Evolutionary conservation across 176 grass and related monocot genomes (phyloP).

Genomic region (sorghum (Sorghum bicolor)): DNA sequence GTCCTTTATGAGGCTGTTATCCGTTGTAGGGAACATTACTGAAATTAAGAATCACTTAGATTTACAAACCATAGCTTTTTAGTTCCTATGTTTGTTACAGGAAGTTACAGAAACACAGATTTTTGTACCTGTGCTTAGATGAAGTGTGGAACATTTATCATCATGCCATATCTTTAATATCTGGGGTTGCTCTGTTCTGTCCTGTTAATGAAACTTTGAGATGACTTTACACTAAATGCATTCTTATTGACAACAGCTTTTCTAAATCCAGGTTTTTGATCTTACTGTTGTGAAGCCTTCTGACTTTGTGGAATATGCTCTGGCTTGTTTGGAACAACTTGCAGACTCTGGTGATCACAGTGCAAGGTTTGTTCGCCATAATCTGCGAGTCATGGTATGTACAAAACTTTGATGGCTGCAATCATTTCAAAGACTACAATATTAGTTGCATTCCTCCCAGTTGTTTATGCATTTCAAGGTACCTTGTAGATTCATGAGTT

Average conservation of each 20-base stretch:
- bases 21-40: neutral
- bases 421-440: neutral
- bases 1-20: neutral
- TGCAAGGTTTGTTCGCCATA: constrained; percentile 54
- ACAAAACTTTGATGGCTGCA: constrained; percentile 16
- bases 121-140: constrained; percentile 9
- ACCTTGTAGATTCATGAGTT: neutral
- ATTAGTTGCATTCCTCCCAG: neutral
- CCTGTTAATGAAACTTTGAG: constrained; percentile 25
- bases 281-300: constrained; percentile 73
- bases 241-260: constrained; percentile 28
- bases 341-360: constrained; percentile 60
- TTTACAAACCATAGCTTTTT: neutral
- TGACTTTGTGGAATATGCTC: constrained; percentile 77
- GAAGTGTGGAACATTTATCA: constrained; percentile 11
- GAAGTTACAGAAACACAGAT: neutral
- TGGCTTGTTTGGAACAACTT: constrained; percentile 78
- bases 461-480: constrained; percentile 5
- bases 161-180: neutral
- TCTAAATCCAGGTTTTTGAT: constrained; percentile 75
- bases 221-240: constrained; percentile 10
- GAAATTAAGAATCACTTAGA: constrained; percentile 4
- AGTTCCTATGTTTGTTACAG: constrained; percentile 10
- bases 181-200: neutral
- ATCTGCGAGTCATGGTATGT: constrained; percentile 87